Base-by-base conservation (phyloP, 2,329 filamentous ascomycete species). In the Endocalyx cinctus region DNA sequence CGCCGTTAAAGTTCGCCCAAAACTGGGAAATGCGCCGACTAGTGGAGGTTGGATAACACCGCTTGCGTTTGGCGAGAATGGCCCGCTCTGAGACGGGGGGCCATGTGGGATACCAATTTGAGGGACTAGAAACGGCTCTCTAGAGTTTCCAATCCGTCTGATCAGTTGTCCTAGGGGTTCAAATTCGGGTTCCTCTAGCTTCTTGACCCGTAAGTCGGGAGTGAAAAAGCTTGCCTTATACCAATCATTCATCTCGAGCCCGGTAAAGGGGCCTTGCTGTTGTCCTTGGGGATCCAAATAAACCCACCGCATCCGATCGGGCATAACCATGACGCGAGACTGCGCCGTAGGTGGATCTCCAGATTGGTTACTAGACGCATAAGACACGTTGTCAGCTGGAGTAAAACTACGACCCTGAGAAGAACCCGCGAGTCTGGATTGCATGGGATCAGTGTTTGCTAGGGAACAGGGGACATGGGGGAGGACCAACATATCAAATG, bases 231-330 rank as follows among this genome's bases (percentile, higher is more conserved):
- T 89, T 23, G 89, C 90, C 59, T 97, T 97, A 65, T 97, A 98
- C 92, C 92, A 98, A 51, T 98, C 94, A 48, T 98, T 94, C 92
- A 98, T 98, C 62, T 98, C 92, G 31, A 98, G 67, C 2, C 92
- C 92, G 25, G 88, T 96, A 64, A 92, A 98, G 0, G 92, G 92
- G 0, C 92, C 92, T 56, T 98, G 92, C 5, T 87, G 82, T 42
- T 87, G 84, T 15, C 88, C 88, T 55, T 94, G 87, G 5, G 92
- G 92, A 56, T 98, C 92, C 33, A 94, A 81, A 57, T 98, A 98
- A 13, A 96, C 90, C 92, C 92, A 98, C 50, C 90, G 77, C 88
- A 98, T 98, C 11, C 94, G 77, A 59, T 98, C 92, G 3, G 92
- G 92, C 92, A 98, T 97, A 5, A 98, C 90, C 89, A 98, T 97